Base-by-base conservation (phyloP, 768 basidiomycete genomes). In the Amanita jacksonii region DNA sequence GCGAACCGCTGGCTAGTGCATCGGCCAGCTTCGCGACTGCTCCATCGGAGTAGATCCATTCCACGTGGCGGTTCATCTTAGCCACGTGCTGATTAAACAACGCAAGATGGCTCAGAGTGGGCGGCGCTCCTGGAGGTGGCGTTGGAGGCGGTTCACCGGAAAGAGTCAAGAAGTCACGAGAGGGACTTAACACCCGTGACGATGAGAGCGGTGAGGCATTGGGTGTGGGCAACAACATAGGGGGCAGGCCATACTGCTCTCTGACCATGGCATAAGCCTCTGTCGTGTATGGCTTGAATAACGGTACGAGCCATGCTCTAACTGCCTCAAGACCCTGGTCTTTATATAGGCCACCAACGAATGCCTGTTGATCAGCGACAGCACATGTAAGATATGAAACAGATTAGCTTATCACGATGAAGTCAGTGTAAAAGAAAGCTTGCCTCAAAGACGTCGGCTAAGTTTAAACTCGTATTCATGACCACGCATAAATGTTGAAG, bases 391-490 rank as follows among this genome's bases (percentile, higher is more conserved):
- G n/a, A n/a, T n/a, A n/a, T n/a, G n/a, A n/a, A n/a, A n/a, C n/a
- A n/a, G n/a, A n/a, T n/a, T n/a, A n/a, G n/a, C 35, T 23, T 19
- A 33, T 36, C 32, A 36, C 32, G 47, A 31, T 22, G n/a, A 18
- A 28, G 34, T 5, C n/a, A n/a, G n/a, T n/a, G n/a, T n/a, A n/a
- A n/a, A 46, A n/a, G 36, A 25, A 19, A 30, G 58, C 66, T 51
- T 52, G 83, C 85, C 73, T 89, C 86, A 52, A 89, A 82, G 18
- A 86, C 68, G 53, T 89, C 83, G 38, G 86, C 86, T 87, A 53
- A 19, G 41, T 48, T 38, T 23, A 15, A 35, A 30, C 9, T 34
- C 25, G 46, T 18, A 37, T 35, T 44, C 45, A 30, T 24, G 5
- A 43, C 36, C n/a, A 34, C 24, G 30, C 43, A n/a, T 33, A 31